These are phyloP conservation scores for Cladosporium sp. DNA, from an alignment of 2,329 filamentous ascomycete genomes.

Conservation along the genomic window DNA sequence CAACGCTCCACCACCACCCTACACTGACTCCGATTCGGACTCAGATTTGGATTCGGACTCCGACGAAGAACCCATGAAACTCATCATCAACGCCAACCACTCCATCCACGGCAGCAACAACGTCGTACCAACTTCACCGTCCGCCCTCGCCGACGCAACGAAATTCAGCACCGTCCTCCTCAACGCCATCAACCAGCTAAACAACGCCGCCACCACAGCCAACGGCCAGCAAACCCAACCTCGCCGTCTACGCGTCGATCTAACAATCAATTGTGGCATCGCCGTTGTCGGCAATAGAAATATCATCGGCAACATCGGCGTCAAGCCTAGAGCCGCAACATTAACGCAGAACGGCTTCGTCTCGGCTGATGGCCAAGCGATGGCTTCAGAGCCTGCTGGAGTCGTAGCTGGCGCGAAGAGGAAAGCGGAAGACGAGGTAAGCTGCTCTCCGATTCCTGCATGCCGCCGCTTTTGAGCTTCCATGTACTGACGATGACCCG, in stretches of 20 bases:
- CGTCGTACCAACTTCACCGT: slow-evolving; percentile 40
- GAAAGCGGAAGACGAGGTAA: slow-evolving; percentile 23
- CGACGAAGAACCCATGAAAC: slow-evolving; percentile 34
- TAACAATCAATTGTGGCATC: slow-evolving; percentile 36
- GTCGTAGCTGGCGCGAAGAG: slow-evolving; percentile 27
- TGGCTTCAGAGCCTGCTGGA: background rate
- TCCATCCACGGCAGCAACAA: slow-evolving; percentile 47
- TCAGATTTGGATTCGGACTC: slow-evolving; percentile 22
- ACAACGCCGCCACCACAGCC: slow-evolving; percentile 32
- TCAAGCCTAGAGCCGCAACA: slow-evolving; percentile 22
- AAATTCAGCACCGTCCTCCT: slow-evolving; percentile 44
- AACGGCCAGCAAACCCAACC: slow-evolving; percentile 40
- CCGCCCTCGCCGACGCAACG: slow-evolving; percentile 35
- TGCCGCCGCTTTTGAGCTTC: background rate
- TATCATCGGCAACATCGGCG: slow-evolving; percentile 26
- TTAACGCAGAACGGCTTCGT: background rate
- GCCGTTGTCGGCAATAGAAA: slow-evolving; percentile 29
- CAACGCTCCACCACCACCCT: slow-evolving; percentile 23
- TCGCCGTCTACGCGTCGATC: slow-evolving; percentile 44
- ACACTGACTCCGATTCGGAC: slow-evolving; percentile 20
- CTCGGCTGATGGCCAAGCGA: slow-evolving; percentile 1
- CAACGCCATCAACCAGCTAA: slow-evolving; percentile 39
- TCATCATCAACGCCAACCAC: slow-evolving; percentile 48
- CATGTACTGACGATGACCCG: slow-evolving; percentile 2
- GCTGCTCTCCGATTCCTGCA: background rate